Evolutionary conservation across 257 asterid species (phyloP).

Genomic region (Phtheirospermum japonicum): DNA sequence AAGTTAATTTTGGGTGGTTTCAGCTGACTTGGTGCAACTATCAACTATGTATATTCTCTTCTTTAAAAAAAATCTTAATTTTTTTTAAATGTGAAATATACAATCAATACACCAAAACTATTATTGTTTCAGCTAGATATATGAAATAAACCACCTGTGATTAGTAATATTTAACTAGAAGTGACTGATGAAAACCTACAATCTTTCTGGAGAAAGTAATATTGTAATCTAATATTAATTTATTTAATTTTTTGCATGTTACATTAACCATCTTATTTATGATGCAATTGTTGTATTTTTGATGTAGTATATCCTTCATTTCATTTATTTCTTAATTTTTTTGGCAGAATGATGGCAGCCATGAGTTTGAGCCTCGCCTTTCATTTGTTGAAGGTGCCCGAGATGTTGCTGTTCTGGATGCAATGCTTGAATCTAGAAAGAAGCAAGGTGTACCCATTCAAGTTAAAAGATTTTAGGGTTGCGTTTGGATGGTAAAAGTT

Average conservation of each 20-base stretch:
- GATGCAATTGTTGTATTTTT: background rate
- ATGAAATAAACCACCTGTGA: too few relatives aligned
- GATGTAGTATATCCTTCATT: background rate
- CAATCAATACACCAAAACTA: too few relatives aligned
- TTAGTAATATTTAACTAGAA: background rate
- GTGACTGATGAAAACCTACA: too few relatives aligned
- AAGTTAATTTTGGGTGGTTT: background rate
- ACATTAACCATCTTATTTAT: background rate
- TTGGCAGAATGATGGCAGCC: slow-evolving; percentile 52
- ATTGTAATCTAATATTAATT: background rate
- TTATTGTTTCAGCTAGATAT: too few relatives aligned
- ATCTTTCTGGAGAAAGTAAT: background rate
- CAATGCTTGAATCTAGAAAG: slow-evolving; percentile 90
- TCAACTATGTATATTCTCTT: too few relatives aligned
- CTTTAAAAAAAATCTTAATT: too few relatives aligned
- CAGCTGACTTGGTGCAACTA: background rate
- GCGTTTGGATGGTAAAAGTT: background rate
- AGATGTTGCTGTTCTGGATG: slow-evolving; percentile 82
- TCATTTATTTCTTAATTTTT: background rate
- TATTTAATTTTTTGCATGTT: background rate
- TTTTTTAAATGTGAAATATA: too few relatives aligned
- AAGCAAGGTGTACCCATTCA: slow-evolving; percentile 57
- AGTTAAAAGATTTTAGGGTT: slow-evolving; percentile 56
- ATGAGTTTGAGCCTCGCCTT: slow-evolving; percentile 60
- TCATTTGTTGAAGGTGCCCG: slow-evolving; percentile 77